A percentile compares a stretch with the other conserved stretches of the same genome.
These are phyloP conservation scores for Trametes gibbosa DNA, from an alignment of 768 basidiomycete species.

Conservation along the genomic window DNA sequence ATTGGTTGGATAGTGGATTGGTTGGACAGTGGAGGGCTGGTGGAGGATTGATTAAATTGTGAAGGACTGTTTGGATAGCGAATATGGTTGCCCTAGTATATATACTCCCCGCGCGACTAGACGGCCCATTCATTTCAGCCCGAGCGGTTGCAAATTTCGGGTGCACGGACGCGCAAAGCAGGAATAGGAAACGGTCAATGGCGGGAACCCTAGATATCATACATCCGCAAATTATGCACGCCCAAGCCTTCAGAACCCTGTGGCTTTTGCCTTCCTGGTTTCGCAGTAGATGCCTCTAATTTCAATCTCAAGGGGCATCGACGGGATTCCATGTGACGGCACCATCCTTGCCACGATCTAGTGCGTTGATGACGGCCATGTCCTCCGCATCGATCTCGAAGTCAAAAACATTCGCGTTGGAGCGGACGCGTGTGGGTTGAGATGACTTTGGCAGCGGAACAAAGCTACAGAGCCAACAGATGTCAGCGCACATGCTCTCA, in stretches of 20 bases:
- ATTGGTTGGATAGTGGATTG: too few species aligned
- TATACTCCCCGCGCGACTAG: too few species aligned
- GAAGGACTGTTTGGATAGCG: too few species aligned
- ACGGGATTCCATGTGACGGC: conserved; percentile 86
- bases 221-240: neutral
- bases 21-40: neutral
- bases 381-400: conserved; percentile 69
- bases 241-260: neutral
- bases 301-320: conserved; percentile 32
- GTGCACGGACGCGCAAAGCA: too few species aligned
- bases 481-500: neutral
- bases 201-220: too few species aligned
- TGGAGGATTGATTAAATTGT: too few species aligned
- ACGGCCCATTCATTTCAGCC: too few species aligned
- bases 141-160: too few species aligned
- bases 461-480: conserved; percentile 43
- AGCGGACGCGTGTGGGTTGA: conserved; percentile 63
- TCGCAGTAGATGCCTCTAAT: neutral
- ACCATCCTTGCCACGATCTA: conserved; percentile 74
- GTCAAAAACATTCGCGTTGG: conserved; percentile 73
- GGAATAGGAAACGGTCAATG: neutral
- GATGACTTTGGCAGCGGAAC: conserved; percentile 83
- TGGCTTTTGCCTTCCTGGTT: neutral
- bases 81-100: too few species aligned
- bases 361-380: conserved; percentile 57